These are phyloP conservation scores for Puccinia novopanici DNA, from an alignment of 1,284 basidiomycete species.

Conservation along the genomic window DNA sequence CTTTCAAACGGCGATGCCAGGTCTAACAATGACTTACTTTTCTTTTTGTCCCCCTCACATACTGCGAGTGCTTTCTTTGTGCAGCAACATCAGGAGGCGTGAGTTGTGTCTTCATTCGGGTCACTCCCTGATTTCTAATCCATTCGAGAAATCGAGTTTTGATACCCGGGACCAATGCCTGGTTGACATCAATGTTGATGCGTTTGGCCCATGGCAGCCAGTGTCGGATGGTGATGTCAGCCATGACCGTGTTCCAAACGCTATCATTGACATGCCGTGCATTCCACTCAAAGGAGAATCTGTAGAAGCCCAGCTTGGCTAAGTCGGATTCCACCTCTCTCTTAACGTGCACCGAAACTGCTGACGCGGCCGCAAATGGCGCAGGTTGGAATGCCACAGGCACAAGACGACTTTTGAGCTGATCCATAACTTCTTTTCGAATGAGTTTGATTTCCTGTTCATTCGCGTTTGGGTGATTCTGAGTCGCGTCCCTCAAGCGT, in stretches of 20 bases:
- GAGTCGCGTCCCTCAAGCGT: not conserved
- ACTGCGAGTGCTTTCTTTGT: not conserved
- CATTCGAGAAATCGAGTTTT: conserved; percentile 7
- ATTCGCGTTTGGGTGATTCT: not conserved
- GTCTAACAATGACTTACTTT: not conserved
- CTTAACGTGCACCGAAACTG: conserved; percentile 3
- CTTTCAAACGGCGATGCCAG: not conserved
- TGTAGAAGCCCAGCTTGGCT: not conserved
- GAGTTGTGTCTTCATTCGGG: not conserved
- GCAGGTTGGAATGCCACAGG: not conserved
- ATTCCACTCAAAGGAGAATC: conserved; percentile 19
- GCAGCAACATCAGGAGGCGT: not conserved
- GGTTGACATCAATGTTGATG: conserved; percentile 1
- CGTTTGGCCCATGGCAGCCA: not conserved
- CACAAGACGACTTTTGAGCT: not conserved
- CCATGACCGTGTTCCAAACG: not conserved
- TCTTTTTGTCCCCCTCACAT: conserved; percentile 4
- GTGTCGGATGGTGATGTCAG: conserved; percentile 5
- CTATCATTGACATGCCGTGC: not conserved
- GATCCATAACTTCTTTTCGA: not conserved
- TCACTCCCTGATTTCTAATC: conserved; percentile 5
- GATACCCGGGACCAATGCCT: not conserved
- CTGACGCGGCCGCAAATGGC: not conserved
- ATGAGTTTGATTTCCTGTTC: conserved; percentile 18
- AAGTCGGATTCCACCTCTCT: conserved; percentile 10